These are phyloP conservation scores for Yarrowia bubula DNA, from an alignment of 805 yeast species.

Conservation along the genomic window DNA sequence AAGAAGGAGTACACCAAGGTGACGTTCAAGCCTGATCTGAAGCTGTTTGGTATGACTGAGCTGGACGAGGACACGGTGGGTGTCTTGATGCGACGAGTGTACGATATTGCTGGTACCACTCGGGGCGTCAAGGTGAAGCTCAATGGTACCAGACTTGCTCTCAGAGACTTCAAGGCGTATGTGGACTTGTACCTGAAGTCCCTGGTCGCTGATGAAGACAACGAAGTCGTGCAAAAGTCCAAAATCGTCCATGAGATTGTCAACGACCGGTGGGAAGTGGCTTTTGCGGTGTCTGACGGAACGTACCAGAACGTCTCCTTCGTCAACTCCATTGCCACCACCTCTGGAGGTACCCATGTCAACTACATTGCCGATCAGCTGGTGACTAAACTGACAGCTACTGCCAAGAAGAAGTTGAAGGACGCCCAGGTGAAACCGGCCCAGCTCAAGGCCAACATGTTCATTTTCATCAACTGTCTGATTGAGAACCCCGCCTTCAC, in stretches of 20 bases:
- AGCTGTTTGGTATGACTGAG: conserved; percentile 77
- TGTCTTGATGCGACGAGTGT: conserved; percentile 88
- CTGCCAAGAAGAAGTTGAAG: conserved; percentile 64
- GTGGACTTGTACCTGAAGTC: conserved; percentile 88
- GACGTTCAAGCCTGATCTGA: conserved; percentile 82
- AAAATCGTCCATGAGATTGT: conserved; percentile 75
- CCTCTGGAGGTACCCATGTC: conserved; percentile 95
- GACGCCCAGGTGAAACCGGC: conserved; percentile 75
- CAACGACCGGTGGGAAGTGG: conserved; percentile 92
- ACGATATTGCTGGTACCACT: conserved; percentile 92
- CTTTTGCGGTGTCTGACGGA: conserved; percentile 90
- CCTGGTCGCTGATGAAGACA: conserved; percentile 35
- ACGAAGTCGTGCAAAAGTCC: conserved; percentile 47
- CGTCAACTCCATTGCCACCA: conserved; percentile 96
- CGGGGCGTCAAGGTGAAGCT: conserved; percentile 73
- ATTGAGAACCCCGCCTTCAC: conserved; percentile 97
- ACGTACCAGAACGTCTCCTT: conserved; percentile 91
- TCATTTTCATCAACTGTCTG: conserved; percentile 83
- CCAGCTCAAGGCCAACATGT: conserved; percentile 87
- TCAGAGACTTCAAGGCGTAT: conserved; percentile 77
- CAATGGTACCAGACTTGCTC: conserved; percentile 67
- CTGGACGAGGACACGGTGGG: conserved; percentile 81
- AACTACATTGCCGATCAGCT: conserved; percentile 82
- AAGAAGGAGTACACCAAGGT: conserved; percentile 78
- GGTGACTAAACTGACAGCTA: conserved; percentile 69